Evolutionary conservation across 768 basidiomycete species (phyloP), one percentile per base, ranked within the genome.

Genomic region (Gymnopilus junonius): DNA sequence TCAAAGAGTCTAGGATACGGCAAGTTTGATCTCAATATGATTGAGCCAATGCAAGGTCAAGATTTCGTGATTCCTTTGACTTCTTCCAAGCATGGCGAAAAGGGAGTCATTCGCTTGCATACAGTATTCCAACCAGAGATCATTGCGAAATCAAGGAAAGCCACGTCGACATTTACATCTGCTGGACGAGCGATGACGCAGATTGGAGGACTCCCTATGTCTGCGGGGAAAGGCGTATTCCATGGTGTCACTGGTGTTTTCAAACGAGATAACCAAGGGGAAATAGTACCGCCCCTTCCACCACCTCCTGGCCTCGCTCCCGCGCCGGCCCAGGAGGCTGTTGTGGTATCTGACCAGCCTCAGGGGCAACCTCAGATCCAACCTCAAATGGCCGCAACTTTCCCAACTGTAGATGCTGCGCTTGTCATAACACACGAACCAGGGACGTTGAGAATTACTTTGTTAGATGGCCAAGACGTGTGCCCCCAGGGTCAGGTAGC

Each of bases 61-160:
- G 91, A 95, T 59, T 80, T 83, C 27, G 75, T 74, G 0, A 62
- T 97, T 40, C 74, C 79, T 3, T 79, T 99, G 23, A 70, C 72
- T 2, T 84, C 83, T 23, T 69, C 79, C 55, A 95, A 95, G 74
- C 84, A 88, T 65, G 92, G 93, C 10, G 80, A 86, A 43, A 88
- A 93, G 72, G 97, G 97, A 10, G 77, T 83, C 51, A 75, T 98
- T 45, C 81, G 80, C 14, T 58, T 99, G 10, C 84, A 88, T 25
- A 69, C 98, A 57, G 77, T 93, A 65, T 99, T 99, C 87, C 88
- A 87, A 25, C 97, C 97, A 4, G 88, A 89, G 71, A 95, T 97
- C 70, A 87, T 98, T 67, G 87, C 87, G 60, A 94, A 87, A 71
- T 76, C 87, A 1, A 88, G 97, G 67, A 92, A 95, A 77, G 89